phyloP scores from a whole-genome alignment of 73 alveolate species.

The Tetrahymena malaccensis region DNA sequence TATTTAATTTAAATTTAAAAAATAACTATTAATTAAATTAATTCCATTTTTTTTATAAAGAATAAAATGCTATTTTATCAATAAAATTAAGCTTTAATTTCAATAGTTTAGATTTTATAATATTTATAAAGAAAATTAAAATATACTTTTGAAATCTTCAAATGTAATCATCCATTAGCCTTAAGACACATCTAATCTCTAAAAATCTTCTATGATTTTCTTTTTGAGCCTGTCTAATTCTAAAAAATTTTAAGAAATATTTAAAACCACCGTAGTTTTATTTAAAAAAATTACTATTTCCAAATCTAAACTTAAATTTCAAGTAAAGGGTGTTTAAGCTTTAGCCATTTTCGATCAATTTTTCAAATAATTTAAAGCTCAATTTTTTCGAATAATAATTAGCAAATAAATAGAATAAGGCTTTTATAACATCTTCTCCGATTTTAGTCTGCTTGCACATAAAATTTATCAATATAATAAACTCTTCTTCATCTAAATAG shows the following conservation, averaged over 20 bases:
- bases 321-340: neutral
- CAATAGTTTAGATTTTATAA: too few species aligned
- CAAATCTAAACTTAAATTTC: neutral
- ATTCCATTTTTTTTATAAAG: neutral
- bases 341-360: neutral
- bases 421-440: neutral
- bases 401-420: neutral
- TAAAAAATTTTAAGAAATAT: neutral
- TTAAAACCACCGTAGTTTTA: neutral
- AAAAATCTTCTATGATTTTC: neutral
- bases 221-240: neutral
- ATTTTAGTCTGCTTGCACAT: neutral
- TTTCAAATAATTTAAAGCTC: neutral
- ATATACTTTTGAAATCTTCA: neutral
- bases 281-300: neutral
- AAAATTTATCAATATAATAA: neutral
- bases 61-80: neutral
- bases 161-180: neutral
- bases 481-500: neutral
- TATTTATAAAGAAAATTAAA: too few species aligned
- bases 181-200: neutral
- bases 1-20: neutral
- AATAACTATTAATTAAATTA: neutral
- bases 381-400: neutral
- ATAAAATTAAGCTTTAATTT: too few species aligned